phyloP scores from a whole-genome alignment of 768 basidiomycete species.

The Trichaptum fuscoviolaceum region DNA sequence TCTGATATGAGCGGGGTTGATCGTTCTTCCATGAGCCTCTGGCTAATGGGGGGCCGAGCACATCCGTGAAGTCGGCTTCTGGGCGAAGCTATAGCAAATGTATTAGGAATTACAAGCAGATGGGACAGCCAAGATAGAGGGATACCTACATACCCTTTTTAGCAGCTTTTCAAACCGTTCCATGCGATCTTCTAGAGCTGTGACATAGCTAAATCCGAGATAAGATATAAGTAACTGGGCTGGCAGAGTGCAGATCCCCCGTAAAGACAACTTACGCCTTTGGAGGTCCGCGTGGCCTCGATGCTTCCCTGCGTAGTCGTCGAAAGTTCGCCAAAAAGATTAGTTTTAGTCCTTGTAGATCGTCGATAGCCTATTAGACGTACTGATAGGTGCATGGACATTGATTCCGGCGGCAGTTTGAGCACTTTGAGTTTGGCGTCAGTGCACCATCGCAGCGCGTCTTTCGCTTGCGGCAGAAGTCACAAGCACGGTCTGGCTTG shows the following conservation, averaged over 20 bases:
- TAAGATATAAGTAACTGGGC: constrained; percentile 3
- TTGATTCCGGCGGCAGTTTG: constrained; percentile 48
- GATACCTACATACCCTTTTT: constrained; percentile 36
- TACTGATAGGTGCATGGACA: constrained; percentile 59
- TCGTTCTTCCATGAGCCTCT: constrained; percentile 59
- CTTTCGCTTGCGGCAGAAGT: constrained; percentile 53
- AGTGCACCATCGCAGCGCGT: constrained; percentile 57
- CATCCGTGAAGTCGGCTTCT: constrained; percentile 52
- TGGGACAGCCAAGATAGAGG: not conserved
- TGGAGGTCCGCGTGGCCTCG: constrained; percentile 61
- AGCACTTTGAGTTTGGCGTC: constrained; percentile 45
- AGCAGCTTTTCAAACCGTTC: constrained; percentile 52
- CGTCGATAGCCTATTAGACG: constrained; percentile 17
- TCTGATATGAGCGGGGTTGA: constrained; percentile 14
- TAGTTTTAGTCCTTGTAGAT: constrained; percentile 58
- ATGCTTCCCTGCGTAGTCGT: constrained; percentile 43
- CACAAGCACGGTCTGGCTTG: constrained; percentile 53
- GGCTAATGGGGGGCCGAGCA: constrained; percentile 56
- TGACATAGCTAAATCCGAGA: constrained; percentile 41
- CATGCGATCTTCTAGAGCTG: constrained; percentile 51
- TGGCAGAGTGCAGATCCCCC: constrained; percentile 2
- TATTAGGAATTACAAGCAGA: not conserved
- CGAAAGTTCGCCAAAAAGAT: constrained; percentile 10
- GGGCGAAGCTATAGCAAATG: constrained; percentile 48
- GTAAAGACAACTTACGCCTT: constrained; percentile 47